Percentiles rank a stretch among this genome's conserved stretches.
phyloP scores from a whole-genome alignment of 345 rosid species.

The Citrus sinensis region DVS_A1.0 CM039161.1:21806501-21807000 shows the following conservation, averaged over 20 bases:
- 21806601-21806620: not conserved
- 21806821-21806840: not conserved
- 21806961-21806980: constrained; percentile 87
- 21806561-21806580: not conserved
- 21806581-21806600: constrained; percentile 1
- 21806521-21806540: not conserved
- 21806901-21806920: not conserved
- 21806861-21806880: not conserved
- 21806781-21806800: not conserved
- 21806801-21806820: not conserved
- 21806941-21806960: constrained; percentile 68
- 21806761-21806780: not conserved
- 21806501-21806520: not conserved
- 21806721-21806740: constrained; percentile 1
- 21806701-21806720: not conserved
- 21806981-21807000: constrained; percentile 87
- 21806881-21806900: not conserved
- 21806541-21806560: not conserved
- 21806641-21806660: not conserved
- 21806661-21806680: not conserved
- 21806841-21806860: not conserved
- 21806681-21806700: not conserved
- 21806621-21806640: not conserved
- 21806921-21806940: not conserved
- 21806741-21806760: not conserved